Conservation (phyloP, 1,139 yeast species). For the Petasospora fabianii region DNA sequence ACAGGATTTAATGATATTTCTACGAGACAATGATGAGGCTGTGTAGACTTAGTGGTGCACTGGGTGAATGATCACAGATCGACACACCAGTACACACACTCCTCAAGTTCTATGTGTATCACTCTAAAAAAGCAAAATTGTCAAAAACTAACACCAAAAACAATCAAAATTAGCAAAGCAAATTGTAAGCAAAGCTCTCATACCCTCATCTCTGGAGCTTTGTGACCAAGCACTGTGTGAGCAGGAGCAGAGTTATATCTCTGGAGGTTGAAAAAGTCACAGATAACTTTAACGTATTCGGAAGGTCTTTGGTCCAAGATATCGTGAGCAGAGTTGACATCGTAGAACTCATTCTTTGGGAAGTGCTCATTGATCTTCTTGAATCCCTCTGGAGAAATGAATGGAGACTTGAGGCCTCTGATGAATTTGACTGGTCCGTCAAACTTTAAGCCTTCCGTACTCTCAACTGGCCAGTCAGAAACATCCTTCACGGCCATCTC, state of each 20-base stretch:
- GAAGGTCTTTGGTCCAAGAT: slow-evolving; percentile 41
- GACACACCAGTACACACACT: no score
- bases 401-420: slow-evolving; percentile 40
- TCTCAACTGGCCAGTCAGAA: slow-evolving; percentile 40
- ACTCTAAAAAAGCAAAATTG: no score
- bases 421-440: slow-evolving; percentile 40
- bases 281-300: slow-evolving; percentile 32
- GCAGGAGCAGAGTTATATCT: slow-evolving; percentile 14
- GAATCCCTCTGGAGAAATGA: slow-evolving; percentile 33
- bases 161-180: no score
- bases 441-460: slow-evolving; percentile 28
- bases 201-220: not conserved
- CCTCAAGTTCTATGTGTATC: no score
- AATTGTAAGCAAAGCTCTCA: not conserved
- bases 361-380: slow-evolving; percentile 37
- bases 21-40: no score
- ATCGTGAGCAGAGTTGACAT: slow-evolving; percentile 46
- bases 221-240: slow-evolving; percentile 2
- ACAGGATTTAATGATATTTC: no score
- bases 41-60: no score
- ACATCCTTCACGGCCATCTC: slow-evolving; percentile 29
- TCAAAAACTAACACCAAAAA: no score
- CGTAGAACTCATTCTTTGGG: slow-evolving; percentile 30
- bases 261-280: slow-evolving; percentile 24
- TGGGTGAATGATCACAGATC: no score